Percentiles rank a stretch among this genome's conserved stretches.
phyloP scores from a whole-genome alignment of 2,329 filamentous ascomycete genomes.

The Volutella citrinella region DNA sequence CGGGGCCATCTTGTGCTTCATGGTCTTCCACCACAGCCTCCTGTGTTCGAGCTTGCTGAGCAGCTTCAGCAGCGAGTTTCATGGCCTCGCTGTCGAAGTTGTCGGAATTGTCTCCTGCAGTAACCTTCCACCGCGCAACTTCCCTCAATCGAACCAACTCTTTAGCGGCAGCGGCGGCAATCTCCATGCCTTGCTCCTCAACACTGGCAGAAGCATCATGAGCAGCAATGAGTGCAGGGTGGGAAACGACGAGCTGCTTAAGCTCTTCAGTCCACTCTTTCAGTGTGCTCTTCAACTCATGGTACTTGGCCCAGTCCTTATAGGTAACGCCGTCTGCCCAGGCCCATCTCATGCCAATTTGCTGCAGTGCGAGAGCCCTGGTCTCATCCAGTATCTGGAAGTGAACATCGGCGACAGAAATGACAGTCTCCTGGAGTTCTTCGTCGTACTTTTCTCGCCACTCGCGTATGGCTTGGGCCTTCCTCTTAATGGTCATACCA shows the following conservation, averaged over 20 bases:
- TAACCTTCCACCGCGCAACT: conserved; percentile 80
- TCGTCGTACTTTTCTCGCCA: conserved; percentile 74
- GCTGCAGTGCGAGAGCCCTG: conserved; percentile 79
- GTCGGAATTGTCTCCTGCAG: conserved; percentile 68
- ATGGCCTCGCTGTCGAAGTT: conserved; percentile 72
- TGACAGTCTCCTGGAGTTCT: conserved; percentile 66
- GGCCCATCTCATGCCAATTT: conserved; percentile 92
- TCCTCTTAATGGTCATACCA: conserved; percentile 71
- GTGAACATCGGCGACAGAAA: conserved; percentile 72
- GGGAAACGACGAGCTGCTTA: conserved; percentile 69
- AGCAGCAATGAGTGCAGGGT: conserved; percentile 67
- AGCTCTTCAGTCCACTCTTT: conserved; percentile 83
- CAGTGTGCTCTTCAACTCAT: conserved; percentile 79
- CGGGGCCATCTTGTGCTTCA: no score
- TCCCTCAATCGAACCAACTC: conserved; percentile 81
- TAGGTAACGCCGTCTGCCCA: conserved; percentile 96
- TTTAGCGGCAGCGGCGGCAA: conserved; percentile 74
- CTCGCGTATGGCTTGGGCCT: conserved; percentile 70
- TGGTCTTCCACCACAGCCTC: no score
- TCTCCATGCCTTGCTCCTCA: conserved; percentile 75
- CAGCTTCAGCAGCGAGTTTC: conserved; percentile 51
- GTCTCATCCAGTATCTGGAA: conserved; percentile 80
- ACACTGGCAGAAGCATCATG: conserved; percentile 66
- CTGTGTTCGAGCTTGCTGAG: no score
- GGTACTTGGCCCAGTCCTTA: conserved; percentile 95